These are phyloP conservation scores for Paspalum vaginatum DNA, from an alignment of 176 grass and related monocot species.

Conservation along the genomic window DNA sequence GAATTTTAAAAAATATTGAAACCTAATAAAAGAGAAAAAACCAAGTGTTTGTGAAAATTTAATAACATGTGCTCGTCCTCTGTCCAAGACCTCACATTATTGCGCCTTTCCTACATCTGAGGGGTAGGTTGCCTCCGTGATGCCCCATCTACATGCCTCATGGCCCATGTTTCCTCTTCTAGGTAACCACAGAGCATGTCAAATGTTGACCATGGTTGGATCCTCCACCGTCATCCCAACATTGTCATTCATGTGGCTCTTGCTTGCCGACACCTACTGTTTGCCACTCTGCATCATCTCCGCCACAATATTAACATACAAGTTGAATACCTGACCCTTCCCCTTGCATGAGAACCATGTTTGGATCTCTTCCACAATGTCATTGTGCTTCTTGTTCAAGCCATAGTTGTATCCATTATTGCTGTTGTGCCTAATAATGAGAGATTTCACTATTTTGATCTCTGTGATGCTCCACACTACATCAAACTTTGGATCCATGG, in stretches of 20 bases:
- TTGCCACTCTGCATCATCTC: not conserved
- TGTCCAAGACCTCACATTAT: conserved; percentile 24
- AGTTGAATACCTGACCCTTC: not conserved
- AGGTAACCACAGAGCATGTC: no score
- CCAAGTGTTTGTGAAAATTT: not conserved
- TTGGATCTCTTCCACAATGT: not conserved
- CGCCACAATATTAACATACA: no score
- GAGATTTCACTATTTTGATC: not conserved
- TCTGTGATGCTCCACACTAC: conserved; percentile 6
- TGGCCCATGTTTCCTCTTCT: not conserved
- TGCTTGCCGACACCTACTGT: not conserved
- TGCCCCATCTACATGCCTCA: not conserved
- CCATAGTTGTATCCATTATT: not conserved
- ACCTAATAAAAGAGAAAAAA: not conserved
- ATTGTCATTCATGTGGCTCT: not conserved
- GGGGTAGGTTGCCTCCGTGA: not conserved
- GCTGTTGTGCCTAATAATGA: not conserved
- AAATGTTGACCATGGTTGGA: not conserved
- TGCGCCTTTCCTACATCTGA: not conserved
- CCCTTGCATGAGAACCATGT: conserved; percentile 22
- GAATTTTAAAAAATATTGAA: not conserved
- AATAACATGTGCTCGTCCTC: conserved; percentile 34
- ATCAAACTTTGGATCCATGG: not conserved
- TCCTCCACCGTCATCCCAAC: not conserved
- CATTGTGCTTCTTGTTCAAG: conserved; percentile 9